Evolutionary conservation across 2,329 filamentous ascomycete species (phyloP).

Genomic region (Microcera coccophila): DNA sequence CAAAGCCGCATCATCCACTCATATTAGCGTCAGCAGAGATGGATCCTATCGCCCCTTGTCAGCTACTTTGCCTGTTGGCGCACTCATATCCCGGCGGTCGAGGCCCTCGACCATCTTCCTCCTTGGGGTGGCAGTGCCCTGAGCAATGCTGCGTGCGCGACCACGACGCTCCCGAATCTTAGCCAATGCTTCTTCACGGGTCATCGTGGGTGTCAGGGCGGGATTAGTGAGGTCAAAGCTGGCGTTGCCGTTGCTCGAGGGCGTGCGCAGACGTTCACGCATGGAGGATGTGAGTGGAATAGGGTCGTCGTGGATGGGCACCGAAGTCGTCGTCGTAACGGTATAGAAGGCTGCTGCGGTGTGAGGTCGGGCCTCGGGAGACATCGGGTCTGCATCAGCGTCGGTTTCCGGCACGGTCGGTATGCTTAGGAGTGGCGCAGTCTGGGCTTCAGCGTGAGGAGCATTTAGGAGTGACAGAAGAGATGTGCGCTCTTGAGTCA

Average conservation of each 20-base stretch:
- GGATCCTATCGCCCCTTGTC: slow-evolving; percentile 19
- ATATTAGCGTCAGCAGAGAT: slow-evolving; percentile 11
- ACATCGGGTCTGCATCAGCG: slow-evolving; percentile 13
- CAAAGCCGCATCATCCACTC: slow-evolving; percentile 17
- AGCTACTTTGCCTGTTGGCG: slow-evolving; percentile 36
- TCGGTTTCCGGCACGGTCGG: slow-evolving; percentile 32
- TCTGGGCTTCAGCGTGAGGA: slow-evolving; percentile 40
- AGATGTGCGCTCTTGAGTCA: slow-evolving; percentile 52
- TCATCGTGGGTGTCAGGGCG: slow-evolving; percentile 62
- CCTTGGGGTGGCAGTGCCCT: slow-evolving; percentile 54
- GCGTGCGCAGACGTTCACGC: slow-evolving; percentile 43
- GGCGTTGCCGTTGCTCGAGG: slow-evolving; percentile 36
- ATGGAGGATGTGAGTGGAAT: slow-evolving; percentile 38
- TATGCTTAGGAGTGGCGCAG: slow-evolving; percentile 36
- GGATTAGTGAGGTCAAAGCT: slow-evolving; percentile 54
- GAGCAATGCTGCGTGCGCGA: slow-evolving; percentile 64
- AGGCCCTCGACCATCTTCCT: slow-evolving; percentile 54
- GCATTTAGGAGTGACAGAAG: slow-evolving; percentile 59
- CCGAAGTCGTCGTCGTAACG: slow-evolving; percentile 48
- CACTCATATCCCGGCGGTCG: slow-evolving; percentile 47
- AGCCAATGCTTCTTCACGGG: slow-evolving; percentile 69
- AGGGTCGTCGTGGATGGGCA: slow-evolving; percentile 49
- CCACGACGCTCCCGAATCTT: slow-evolving; percentile 71
- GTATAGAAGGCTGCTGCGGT: slow-evolving; percentile 46
- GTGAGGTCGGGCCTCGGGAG: slow-evolving; percentile 38